Base-by-base conservation (phyloP, 2,329 filamentous ascomycete genomes). In the Sporothrix pallida region DNA sequence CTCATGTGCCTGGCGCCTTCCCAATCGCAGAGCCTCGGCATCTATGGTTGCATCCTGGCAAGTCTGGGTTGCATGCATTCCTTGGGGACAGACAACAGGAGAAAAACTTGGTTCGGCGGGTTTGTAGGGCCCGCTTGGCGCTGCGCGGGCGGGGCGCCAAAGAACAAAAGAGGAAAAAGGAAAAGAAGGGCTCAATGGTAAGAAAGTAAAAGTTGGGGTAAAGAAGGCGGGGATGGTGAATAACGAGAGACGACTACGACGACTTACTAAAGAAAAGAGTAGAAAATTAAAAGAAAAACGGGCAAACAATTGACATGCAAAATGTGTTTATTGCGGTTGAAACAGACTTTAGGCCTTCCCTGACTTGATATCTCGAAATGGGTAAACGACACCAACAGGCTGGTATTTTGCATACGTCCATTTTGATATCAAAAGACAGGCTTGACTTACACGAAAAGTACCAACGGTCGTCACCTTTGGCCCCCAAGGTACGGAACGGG, bases 1-100 rank as follows among this genome's bases (percentile, higher is more conserved):
- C n/a, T 46, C 60, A 65, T 65, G 37, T 65, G 60, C 60, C 60
- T 46, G 37, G 10, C 60, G 17, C 60, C 42, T 46, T 65, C 42
- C 60, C 60, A 65, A 65, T 46, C 37, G 37, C n/a, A 65, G 60
- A 65, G 60, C 60, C 60, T 65, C 60, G 60, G 60, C 60, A 65
- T 65, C 60, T 65, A 20, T 20, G 37, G 60, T 63, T 20, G 60
- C 17, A 63, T 15, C 15, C 42, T 20, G 9, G 37, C 10, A 26
- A 26, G 23, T 26, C 23, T 26, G 23, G 23, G 23, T 26, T 20
- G 52, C 3, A 7, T 8, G n/a, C 20, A 20, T 23, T 23, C 46
- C 52, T 8, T 54, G 31, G 31, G 31, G 31, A 1, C 31, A 37
- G 31, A 5, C 31, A 7, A 3, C 1, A 6, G 7, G 31, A 7